phyloP scores from a whole-genome alignment of 2,329 filamentous ascomycete genomes.

The Cladosporium oxysporum region DNA sequence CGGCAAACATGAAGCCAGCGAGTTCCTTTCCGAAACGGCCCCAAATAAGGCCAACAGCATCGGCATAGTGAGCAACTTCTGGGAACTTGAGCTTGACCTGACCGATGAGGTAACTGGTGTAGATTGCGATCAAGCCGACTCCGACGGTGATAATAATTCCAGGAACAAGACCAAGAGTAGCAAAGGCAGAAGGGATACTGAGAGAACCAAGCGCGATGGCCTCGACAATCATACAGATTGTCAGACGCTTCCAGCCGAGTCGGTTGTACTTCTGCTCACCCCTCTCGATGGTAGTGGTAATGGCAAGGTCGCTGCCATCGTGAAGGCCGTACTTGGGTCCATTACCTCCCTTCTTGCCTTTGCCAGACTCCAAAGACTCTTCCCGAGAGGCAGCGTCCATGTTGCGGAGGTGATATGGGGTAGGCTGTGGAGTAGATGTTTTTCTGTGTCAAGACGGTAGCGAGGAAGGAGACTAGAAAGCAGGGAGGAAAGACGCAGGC shows the following conservation, averaged over 20 bases:
- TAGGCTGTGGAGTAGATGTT: constrained; percentile 18
- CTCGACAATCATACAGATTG: constrained; percentile 57
- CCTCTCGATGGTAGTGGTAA: constrained; percentile 46
- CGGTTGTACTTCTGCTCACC: constrained; percentile 41
- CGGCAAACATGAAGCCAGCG: constrained; percentile 46
- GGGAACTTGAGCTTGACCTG: constrained; percentile 59
- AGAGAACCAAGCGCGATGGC: constrained; percentile 61
- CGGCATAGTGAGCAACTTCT: constrained; percentile 46
- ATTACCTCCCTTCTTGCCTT: constrained; percentile 6
- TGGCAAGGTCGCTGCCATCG: constrained; percentile 25
- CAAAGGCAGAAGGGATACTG: constrained; percentile 58
- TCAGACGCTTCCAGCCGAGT: constrained; percentile 51
- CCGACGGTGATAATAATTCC: constrained; percentile 57
- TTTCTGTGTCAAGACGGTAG: constrained; percentile 15
- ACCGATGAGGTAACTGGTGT: constrained; percentile 63
- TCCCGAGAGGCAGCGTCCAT: constrained; percentile 9
- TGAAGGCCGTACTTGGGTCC: constrained; percentile 30
- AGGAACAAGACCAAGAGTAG: constrained; percentile 58
- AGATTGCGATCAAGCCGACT: constrained; percentile 61
- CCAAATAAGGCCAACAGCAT: constrained; percentile 47
- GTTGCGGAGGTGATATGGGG: constrained; percentile 10
- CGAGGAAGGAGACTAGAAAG: constrained; percentile 18
- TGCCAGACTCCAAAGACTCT: constrained; percentile 12
- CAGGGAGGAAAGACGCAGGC: constrained; percentile 17
- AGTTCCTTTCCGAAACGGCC: constrained; percentile 47